These are phyloP conservation scores for Neurospora africana DNA, from an alignment of 495 filamentous ascomycete species.

Conservation along the genomic window DNA sequence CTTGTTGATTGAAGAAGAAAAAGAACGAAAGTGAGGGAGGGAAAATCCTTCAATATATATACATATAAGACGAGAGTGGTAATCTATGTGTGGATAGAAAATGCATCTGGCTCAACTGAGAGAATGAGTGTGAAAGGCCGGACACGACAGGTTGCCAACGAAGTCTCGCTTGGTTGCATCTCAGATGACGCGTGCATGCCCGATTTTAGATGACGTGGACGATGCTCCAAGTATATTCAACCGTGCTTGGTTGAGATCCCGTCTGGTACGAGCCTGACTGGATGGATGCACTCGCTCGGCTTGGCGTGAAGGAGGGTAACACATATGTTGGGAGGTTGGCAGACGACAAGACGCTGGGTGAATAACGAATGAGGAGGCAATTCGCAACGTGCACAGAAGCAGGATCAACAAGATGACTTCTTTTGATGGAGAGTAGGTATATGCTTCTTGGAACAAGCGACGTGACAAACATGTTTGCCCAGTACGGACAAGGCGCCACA, in stretches of 20 bases:
- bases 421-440: background rate
- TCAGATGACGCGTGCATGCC: background rate
- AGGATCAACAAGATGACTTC: background rate
- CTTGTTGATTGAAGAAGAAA: background rate
- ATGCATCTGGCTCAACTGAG: background rate
- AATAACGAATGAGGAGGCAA: background rate
- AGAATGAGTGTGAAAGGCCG: background rate
- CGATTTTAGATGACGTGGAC: background rate
- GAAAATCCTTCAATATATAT: background rate
- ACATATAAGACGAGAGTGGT: background rate
- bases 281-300: background rate
- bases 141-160: too few relatives aligned
- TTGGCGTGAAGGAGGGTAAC: background rate
- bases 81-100: background rate
- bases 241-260: background rate
- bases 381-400: background rate
- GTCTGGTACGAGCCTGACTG: background rate
- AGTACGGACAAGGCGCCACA: background rate
- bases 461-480: background rate
- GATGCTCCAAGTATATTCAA: background rate
- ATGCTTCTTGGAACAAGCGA: background rate
- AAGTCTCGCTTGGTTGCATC: background rate
- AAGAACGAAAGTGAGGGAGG: background rate
- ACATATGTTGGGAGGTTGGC: background rate
- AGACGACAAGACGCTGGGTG: background rate